These are phyloP conservation scores for Saccharomycopsis sp. DNA, from an alignment of 805 yeast species.

Conservation along the genomic window DNA sequence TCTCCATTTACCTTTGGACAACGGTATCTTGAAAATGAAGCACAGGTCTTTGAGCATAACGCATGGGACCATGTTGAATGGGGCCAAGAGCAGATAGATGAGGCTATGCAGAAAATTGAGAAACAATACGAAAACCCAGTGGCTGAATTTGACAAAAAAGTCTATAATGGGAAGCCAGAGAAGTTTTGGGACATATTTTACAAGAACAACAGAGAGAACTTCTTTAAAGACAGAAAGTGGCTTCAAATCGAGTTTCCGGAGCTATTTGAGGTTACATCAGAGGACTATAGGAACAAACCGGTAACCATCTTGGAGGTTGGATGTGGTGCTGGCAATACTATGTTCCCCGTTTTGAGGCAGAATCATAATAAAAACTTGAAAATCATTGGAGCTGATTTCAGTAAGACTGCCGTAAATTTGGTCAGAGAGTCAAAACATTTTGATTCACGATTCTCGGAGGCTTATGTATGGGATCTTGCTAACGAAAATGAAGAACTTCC, in stretches of 20 bases:
- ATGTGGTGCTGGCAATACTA: constrained; percentile 97
- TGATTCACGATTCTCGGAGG: constrained; percentile 53
- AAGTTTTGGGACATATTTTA: constrained; percentile 94
- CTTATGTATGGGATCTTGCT: constrained; percentile 94
- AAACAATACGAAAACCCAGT: constrained; percentile 81
- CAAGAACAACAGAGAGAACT: constrained; percentile 83
- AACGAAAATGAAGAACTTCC: constrained; percentile 70
- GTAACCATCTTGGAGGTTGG: constrained; percentile 83
- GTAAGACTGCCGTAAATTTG: constrained; percentile 81
- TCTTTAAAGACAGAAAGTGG: constrained; percentile 97
- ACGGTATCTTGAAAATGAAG: constrained; percentile 60
- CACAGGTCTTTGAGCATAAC: constrained; percentile 85
- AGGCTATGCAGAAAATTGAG: constrained; percentile 67
- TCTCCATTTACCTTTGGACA: constrained; percentile 91
- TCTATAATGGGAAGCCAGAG: constrained; percentile 81
- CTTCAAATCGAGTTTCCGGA: constrained; percentile 88
- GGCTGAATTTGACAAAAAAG: constrained; percentile 71
- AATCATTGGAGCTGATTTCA: constrained; percentile 84
- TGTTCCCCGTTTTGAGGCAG: constrained; percentile 80
- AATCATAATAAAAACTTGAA: constrained; percentile 72
- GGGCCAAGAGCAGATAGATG: constrained; percentile 81
- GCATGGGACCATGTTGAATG: constrained; percentile 97
- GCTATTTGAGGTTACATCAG: constrained; percentile 69
- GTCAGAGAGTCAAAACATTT: constrained; percentile 62
- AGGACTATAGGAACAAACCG: constrained; percentile 50